Conservation (phyloP, 2,329 filamentous ascomycete genomes). For the Aspergillus felis region DNA sequence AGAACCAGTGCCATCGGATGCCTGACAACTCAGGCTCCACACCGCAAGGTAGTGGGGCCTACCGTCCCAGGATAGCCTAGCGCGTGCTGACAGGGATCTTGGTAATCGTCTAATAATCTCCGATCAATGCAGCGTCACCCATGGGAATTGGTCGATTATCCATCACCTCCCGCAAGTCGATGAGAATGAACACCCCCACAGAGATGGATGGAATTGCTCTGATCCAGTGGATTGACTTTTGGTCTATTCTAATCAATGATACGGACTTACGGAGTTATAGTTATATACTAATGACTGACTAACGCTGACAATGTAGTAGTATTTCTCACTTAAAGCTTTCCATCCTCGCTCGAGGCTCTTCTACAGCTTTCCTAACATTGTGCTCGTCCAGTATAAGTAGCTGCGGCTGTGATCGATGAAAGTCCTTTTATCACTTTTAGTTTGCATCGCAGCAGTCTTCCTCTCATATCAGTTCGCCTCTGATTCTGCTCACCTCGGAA, state of each 20-base stretch:
- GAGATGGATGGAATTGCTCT: not conserved
- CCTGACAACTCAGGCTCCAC: not conserved
- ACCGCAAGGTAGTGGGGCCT: not conserved
- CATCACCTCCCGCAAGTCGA: not conserved
- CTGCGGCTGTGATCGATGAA: constrained; percentile 27
- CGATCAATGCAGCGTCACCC: not conserved
- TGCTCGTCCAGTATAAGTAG: constrained; percentile 27
- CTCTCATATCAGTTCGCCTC: constrained; percentile 19
- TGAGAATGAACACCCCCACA: not conserved
- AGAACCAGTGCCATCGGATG: not conserved
- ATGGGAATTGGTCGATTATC: not conserved
- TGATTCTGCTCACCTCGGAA: not conserved
- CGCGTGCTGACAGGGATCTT: constrained; percentile 27
- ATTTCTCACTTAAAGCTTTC: constrained; percentile 1
- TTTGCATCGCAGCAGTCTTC: constrained; percentile 35
- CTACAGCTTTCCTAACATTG: constrained; percentile 18
- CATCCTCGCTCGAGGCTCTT: constrained; percentile 12
- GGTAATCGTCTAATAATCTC: constrained; percentile 11
- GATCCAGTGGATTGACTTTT: not conserved
- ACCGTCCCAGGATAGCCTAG: not conserved
- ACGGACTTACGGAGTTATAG: not conserved
- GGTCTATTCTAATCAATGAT: not conserved
- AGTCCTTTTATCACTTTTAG: constrained; percentile 33
- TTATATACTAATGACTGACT: constrained; percentile 22
- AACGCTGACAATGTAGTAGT: constrained; percentile 18